phyloP scores from a whole-genome alignment of 2,329 filamentous ascomycete species.

The Clarireedia hainanense region DNA sequence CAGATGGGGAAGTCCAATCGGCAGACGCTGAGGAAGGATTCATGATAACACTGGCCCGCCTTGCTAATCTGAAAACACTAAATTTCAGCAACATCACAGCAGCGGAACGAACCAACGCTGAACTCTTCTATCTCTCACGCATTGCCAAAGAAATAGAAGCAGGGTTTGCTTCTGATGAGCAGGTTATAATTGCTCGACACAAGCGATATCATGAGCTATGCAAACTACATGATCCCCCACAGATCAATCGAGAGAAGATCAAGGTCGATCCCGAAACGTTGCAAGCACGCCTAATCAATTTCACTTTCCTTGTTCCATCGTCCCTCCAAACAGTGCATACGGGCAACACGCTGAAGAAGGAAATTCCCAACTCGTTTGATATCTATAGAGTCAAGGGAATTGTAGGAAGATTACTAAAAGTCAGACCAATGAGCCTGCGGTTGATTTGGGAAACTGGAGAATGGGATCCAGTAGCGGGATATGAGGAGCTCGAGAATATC shows the following conservation, averaged over 20 bases:
- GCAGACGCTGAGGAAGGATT: slow-evolving; percentile 69
- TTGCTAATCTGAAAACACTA: slow-evolving; percentile 58
- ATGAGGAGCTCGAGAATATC: slow-evolving; percentile 49
- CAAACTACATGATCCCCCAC: slow-evolving; percentile 60
- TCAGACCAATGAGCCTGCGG: slow-evolving; percentile 55
- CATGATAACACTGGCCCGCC: slow-evolving; percentile 77
- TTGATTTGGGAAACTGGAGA: slow-evolving; percentile 88
- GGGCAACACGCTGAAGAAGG: slow-evolving; percentile 16
- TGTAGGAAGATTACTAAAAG: slow-evolving; percentile 60
- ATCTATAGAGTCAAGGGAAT: slow-evolving; percentile 77
- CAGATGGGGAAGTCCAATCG: slow-evolving; percentile 29
- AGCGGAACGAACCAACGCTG: slow-evolving; percentile 76
- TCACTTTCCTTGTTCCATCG: slow-evolving; percentile 43
- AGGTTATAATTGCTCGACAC: slow-evolving; percentile 53
- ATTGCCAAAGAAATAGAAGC: slow-evolving; percentile 69
- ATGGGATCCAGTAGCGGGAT: slow-evolving; percentile 68
- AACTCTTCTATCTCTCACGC: slow-evolving; percentile 84
- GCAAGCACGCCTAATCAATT: slow-evolving; percentile 64
- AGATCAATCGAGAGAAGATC: slow-evolving; percentile 41
- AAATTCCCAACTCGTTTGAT: slow-evolving; percentile 69
- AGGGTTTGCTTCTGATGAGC: slow-evolving; percentile 45
- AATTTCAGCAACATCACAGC: slow-evolving; percentile 66
- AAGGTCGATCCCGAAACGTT: slow-evolving; percentile 70
- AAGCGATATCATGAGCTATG: slow-evolving; percentile 69
- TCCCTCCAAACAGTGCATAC: slow-evolving; percentile 12